A percentile compares a stretch with the other conserved stretches of the same genome.
phyloP scores from a whole-genome alignment of 257 asterid species.

The Prunella vulgaris region DNA sequence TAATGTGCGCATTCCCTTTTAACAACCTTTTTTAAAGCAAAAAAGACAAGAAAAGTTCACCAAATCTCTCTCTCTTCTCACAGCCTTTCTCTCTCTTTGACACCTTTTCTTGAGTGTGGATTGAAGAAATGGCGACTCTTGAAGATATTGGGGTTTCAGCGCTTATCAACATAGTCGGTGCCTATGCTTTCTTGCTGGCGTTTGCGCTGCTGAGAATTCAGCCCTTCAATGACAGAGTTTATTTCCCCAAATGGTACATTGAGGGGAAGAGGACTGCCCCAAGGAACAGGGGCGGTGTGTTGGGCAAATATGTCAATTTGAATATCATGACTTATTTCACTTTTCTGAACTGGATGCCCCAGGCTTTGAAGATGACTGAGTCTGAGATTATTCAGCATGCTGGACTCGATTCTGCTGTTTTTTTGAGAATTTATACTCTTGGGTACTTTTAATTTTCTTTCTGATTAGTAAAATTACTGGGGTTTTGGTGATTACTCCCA shows the following conservation, averaged over 20 bases:
- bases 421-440: slow-evolving; percentile 85
- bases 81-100: not conserved
- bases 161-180: slow-evolving; percentile 58
- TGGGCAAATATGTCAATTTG: slow-evolving; percentile 74
- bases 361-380: slow-evolving; percentile 89
- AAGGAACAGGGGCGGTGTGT: slow-evolving; percentile 58
- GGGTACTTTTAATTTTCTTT: slow-evolving; percentile 48
- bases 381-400: slow-evolving; percentile 77
- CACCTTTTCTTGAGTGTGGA: slow-evolving; percentile 7
- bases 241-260: slow-evolving; percentile 95
- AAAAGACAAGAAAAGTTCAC: slow-evolving; percentile 20
- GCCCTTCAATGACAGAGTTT: slow-evolving; percentile 92
- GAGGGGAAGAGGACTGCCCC: slow-evolving; percentile 70
- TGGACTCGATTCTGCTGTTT: slow-evolving; percentile 96
- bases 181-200: slow-evolving; percentile 81
- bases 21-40: slow-evolving; percentile 12
- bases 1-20: slow-evolving; percentile 3
- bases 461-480: too few species aligned
- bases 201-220: slow-evolving; percentile 90
- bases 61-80: slow-evolving; percentile 2
- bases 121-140: slow-evolving; percentile 66
- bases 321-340: slow-evolving; percentile 74
- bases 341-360: slow-evolving; percentile 98
- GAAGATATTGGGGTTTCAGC: slow-evolving; percentile 95
- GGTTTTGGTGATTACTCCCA: too few species aligned